Base-by-base conservation (phyloP, 2,329 filamentous ascomycete genomes). In the Curvularia spicifera region DNA sequence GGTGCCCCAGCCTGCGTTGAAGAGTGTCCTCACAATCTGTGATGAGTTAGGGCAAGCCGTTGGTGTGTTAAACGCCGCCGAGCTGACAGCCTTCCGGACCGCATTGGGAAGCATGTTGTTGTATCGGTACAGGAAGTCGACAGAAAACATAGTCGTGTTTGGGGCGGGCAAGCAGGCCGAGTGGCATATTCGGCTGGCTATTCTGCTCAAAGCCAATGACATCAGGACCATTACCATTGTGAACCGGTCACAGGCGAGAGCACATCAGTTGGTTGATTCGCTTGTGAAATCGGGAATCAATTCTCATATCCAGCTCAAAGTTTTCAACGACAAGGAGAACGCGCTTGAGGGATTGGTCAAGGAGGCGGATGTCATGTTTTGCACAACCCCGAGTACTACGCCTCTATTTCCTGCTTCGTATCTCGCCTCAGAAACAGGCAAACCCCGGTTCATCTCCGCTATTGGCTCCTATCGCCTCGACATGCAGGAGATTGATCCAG, bases 1-100 rank as follows among this genome's bases (percentile, higher is more conserved):
- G 2, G 71, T 46, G 15, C 59, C 59, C 0, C 55, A 60, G 18
- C 57, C 64, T 6, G 61, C 74, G 39, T 84, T 89, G 13, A 87
- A 84, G 2, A 89, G 90, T 18, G 86, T 89, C 7, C 81, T 94
- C 50, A 90, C 89, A 28, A 80, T 94, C 7, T 71, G 67, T 52
- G 58, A 66, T 15, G 46, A 57, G 2, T 20, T 37, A 2, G 91
- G 91, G 42, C 76, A 80, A 10, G 84, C 90, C 0, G 76, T 85
- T 5, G 91, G 89, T 4, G 82, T 94, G 55, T 78, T 95, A 37
- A 89, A 91, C 67, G 90, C 91, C 15, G 84, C 85, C 58, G 87
- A 90, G 45, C 79, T 94, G 31, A 95, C 91, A 0, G 91, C 89
- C 3, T 95, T 94, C 76, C 87, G 91, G 59, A 95, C 91, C 0